Base-by-base conservation (phyloP, 805 yeast species). In the Pichia occidentalis region DNA sequence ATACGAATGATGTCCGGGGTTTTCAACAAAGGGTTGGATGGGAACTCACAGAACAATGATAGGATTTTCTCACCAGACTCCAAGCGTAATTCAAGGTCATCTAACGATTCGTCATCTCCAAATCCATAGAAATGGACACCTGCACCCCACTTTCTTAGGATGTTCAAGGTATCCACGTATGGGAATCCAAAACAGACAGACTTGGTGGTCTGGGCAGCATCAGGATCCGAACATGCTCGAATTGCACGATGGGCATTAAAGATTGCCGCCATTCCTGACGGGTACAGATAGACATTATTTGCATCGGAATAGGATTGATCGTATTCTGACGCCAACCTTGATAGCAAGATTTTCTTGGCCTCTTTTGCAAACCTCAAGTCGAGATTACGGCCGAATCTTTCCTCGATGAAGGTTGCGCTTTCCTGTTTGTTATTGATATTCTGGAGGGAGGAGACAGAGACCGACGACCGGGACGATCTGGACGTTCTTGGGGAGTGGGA, bases 151-250 rank as follows among this genome's bases (percentile, higher is more conserved):
- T 88, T 90, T 52, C 73, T 71, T 51, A 92, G 67, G 42, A 92
- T 78, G 49, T 85, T 85, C 39, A 86, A 68, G 0, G 97, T 88
- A 57, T 92, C 97, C 21, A 85, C 92, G 59, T 90, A 92, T 6
- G 97, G 96, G 63, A 88, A 87, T 1, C 99, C 99, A 60, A 85
- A 90, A 61, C 95, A 86, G 2, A 87, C 95, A 1, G 95, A 78
- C 56, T 85, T 85, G 36, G 44, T 63, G 1, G 41, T 36, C 9
- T 39, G 36, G 11, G 39, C 24, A 30, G 31, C 39, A 11, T 35
- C 24, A 10, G 17, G 16, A 3, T 12, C 21, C 6, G 39, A 24
- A 31, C 38, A 27, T 7, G 22, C 23, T 36, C 60, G 43, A 7
- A 47, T 26, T 56, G 45, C 52, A 42, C 75, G 71, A 56, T 90